Evolutionary conservation across 768 basidiomycete species (phyloP).

Genomic region (Mycena kentingensis): DNA sequence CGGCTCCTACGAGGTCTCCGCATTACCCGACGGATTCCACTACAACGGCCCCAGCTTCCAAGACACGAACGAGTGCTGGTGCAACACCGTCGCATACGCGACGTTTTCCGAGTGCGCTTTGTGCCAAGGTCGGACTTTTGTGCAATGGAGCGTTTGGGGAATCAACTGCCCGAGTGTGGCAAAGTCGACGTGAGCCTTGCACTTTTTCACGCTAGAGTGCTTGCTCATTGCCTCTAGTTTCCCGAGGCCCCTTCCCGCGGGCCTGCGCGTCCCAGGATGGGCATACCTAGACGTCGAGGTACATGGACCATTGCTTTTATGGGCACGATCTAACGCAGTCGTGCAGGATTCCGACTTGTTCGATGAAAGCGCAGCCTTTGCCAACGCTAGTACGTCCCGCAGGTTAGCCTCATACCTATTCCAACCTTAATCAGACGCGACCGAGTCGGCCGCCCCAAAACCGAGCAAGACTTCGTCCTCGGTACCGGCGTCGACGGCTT

Average conservation of each 20-base stretch:
- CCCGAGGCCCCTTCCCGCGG: constrained; percentile 47
- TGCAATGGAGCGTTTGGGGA: constrained; percentile 28
- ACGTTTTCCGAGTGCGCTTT: constrained; percentile 45
- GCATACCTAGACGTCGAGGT: constrained; percentile 59
- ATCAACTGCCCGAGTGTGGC: constrained; percentile 24
- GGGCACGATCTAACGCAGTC: neutral
- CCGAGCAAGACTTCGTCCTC: constrained; percentile 29
- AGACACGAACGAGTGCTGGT: constrained; percentile 38
- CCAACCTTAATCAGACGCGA: constrained; percentile 37
- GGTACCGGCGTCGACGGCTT: constrained; percentile 21
- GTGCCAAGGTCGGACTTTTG: constrained; percentile 40
- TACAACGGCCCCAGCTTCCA: constrained; percentile 32
- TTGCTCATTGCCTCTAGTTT: constrained; percentile 6
- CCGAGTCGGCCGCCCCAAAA: constrained; percentile 40
- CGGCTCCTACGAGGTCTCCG: constrained; percentile 29
- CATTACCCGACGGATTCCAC: constrained; percentile 26
- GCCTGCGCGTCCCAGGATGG: constrained; percentile 59
- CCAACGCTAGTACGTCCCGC: constrained; percentile 34
- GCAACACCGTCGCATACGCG: constrained; percentile 47
- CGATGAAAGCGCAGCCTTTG: constrained; percentile 41
- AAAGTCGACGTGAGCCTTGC: constrained; percentile 11
- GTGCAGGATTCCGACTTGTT: constrained; percentile 40
- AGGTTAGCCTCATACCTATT: neutral
- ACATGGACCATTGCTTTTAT: neutral
- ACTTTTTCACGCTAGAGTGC: constrained; percentile 5